phyloP scores from a whole-genome alignment of 2,329 filamentous ascomycete genomes.

The Curvularia eragrostidis region DNA sequence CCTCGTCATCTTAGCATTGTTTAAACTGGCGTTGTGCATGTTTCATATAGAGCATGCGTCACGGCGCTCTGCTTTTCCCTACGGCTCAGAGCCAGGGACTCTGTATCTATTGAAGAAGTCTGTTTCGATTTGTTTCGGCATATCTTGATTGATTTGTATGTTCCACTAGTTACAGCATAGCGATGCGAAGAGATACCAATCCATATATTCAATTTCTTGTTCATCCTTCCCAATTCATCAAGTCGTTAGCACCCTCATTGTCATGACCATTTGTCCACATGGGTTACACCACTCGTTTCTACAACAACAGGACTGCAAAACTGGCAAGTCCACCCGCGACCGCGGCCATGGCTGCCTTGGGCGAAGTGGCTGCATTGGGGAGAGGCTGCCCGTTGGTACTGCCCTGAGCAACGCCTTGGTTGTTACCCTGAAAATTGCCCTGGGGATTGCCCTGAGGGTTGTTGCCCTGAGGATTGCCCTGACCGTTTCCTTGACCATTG shows the following conservation, averaged over 20 bases:
- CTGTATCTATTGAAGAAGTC: neutral
- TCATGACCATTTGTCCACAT: neutral
- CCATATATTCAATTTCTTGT: neutral
- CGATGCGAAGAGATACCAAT: conserved; percentile 1
- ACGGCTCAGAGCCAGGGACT: neutral
- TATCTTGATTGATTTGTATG: neutral
- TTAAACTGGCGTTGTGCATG: neutral
- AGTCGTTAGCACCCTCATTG: neutral
- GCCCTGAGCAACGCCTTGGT: neutral
- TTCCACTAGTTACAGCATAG: neutral
- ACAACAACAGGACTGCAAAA: conserved; percentile 5
- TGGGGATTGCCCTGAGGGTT: neutral
- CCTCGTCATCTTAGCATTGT: neutral
- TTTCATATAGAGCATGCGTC: neutral
- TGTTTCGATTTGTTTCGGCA: neutral
- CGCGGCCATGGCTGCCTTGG: neutral
- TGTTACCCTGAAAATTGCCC: neutral
- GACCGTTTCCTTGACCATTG: neutral
- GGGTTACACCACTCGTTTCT: neutral
- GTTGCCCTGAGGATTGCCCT: neutral
- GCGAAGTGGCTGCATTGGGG: conserved; percentile 1
- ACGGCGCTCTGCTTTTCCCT: neutral
- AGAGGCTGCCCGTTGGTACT: neutral
- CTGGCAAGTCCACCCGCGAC: conserved; percentile 4
- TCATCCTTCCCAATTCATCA: neutral